Evolutionary conservation across 2,329 filamentous ascomycete genomes (phyloP).

Genomic region (Nemania abortiva): DNA sequence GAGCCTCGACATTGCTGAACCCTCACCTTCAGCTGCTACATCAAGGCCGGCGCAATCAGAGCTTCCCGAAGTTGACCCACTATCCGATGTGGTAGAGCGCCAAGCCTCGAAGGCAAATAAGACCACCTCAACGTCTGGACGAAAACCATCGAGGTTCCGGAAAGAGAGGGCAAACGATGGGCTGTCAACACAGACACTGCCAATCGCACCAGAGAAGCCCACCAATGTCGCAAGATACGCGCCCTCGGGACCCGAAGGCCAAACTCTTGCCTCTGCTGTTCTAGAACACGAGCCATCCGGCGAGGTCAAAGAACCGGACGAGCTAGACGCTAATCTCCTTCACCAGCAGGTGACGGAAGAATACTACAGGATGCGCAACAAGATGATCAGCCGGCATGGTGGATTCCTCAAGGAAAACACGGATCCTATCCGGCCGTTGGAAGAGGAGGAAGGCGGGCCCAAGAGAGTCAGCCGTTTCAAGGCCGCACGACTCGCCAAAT

Average conservation of each 20-base stretch:
- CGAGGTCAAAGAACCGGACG: conserved; percentile 63
- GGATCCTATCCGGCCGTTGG: conserved; percentile 73
- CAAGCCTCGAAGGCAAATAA: conserved; percentile 33
- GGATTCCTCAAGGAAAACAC: conserved; percentile 83
- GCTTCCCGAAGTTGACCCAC: conserved; percentile 57
- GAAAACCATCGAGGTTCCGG: conserved; percentile 66
- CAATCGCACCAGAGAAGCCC: conserved; percentile 56
- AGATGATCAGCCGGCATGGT: conserved; percentile 84
- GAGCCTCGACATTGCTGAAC: conserved; percentile 48
- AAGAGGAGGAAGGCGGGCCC: conserved; percentile 72
- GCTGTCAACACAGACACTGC: conserved; percentile 33
- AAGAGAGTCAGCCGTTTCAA: conserved; percentile 79
- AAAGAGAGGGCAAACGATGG: conserved; percentile 51
- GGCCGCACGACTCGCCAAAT: conserved; percentile 72
- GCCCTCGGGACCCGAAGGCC: conserved; percentile 64
- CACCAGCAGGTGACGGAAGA: conserved; percentile 83
- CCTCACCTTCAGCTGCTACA: conserved; percentile 46
- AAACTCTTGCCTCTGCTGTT: conserved; percentile 70
- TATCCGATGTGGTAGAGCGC: conserved; percentile 67
- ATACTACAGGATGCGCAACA: conserved; percentile 85
- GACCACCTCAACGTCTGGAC: conserved; percentile 41
- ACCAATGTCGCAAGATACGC: conserved; percentile 56
- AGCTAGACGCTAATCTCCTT: conserved; percentile 78
- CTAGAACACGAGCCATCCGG: conserved; percentile 64
- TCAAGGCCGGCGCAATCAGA: conserved; percentile 34